A percentile compares a stretch with the other conserved stretches of the same genome.
phyloP scores from a whole-genome alignment of 73 alveolate species.

The Paramecium caudatum region DNA sequence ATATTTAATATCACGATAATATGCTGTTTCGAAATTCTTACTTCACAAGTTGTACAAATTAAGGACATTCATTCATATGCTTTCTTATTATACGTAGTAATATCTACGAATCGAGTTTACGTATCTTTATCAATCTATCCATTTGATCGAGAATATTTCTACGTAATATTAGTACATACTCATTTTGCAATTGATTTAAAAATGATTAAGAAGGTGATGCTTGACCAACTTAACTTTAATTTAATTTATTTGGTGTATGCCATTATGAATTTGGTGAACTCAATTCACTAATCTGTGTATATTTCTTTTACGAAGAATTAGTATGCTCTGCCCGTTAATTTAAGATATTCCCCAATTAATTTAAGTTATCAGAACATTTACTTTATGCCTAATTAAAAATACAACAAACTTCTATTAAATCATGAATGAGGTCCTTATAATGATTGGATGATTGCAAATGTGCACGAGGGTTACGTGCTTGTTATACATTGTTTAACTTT shows the following conservation, averaged over 20 bases:
- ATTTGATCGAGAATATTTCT: background rate
- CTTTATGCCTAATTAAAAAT: background rate
- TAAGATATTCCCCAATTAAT: background rate
- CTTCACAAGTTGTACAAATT: background rate
- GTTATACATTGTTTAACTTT: background rate
- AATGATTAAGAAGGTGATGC: background rate
- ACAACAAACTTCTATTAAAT: background rate
- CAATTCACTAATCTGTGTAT: background rate
- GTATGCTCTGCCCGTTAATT: background rate
- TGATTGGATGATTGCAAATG: background rate
- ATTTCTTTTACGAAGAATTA: background rate
- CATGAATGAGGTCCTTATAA: background rate
- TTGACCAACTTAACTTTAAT: no score
- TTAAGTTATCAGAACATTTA: background rate
- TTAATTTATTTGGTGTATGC: background rate
- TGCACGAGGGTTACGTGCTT: background rate
- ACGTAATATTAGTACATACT: background rate
- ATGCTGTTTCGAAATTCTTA: conserved; percentile 35
- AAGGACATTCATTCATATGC: conserved; percentile 7
- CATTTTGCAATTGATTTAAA: background rate
- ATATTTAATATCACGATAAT: background rate
- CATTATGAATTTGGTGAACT: background rate
- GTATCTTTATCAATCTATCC: background rate
- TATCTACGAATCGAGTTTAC: background rate
- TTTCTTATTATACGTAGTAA: background rate